Evolutionary conservation across 2,329 filamentous ascomycete genomes (phyloP).

Genomic region (Lachnellula suecica): DNA sequence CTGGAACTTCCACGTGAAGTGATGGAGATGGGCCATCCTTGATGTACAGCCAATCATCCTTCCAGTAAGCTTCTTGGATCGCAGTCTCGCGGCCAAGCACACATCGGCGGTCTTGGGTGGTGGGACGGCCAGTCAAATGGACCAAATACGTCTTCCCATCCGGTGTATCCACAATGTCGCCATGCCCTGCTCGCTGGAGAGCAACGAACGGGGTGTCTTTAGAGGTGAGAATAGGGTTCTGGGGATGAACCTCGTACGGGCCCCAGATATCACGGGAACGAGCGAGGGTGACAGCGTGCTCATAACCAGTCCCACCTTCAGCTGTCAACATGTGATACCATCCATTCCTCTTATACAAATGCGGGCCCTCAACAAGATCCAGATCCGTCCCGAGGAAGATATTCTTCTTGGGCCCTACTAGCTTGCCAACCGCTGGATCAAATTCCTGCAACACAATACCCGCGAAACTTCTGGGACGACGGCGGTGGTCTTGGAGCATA

Average conservation of each 20-base stretch:
- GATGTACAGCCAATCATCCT: slow-evolving; percentile 62
- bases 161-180: slow-evolving; percentile 52
- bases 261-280: slow-evolving; percentile 53
- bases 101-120: slow-evolving; percentile 49
- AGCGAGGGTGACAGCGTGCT: slow-evolving; percentile 61
- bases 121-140: slow-evolving; percentile 51
- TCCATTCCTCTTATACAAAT: slow-evolving; percentile 56
- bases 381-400: slow-evolving; percentile 51
- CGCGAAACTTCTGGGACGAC: slow-evolving; percentile 47
- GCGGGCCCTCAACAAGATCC: slow-evolving; percentile 50
- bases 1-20: slow-evolving; percentile 51
- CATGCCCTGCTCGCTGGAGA: slow-evolving; percentile 53
- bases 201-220: slow-evolving; percentile 47
- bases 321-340: slow-evolving; percentile 61
- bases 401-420: slow-evolving; percentile 40
- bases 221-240: slow-evolving; percentile 55
- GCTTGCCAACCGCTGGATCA: slow-evolving; percentile 43
- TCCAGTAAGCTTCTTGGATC: slow-evolving; percentile 61
- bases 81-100: slow-evolving; percentile 55
- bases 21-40: slow-evolving; percentile 57
- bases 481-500: slow-evolving; percentile 55
- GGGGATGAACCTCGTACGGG: slow-evolving; percentile 59
- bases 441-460: slow-evolving; percentile 61
- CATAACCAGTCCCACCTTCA: slow-evolving; percentile 60
- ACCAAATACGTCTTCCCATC: slow-evolving; percentile 54